Evolutionary conservation across 31 red algal species (phyloP).

Genomic region (Porphyra umbilicalis): DNA sequence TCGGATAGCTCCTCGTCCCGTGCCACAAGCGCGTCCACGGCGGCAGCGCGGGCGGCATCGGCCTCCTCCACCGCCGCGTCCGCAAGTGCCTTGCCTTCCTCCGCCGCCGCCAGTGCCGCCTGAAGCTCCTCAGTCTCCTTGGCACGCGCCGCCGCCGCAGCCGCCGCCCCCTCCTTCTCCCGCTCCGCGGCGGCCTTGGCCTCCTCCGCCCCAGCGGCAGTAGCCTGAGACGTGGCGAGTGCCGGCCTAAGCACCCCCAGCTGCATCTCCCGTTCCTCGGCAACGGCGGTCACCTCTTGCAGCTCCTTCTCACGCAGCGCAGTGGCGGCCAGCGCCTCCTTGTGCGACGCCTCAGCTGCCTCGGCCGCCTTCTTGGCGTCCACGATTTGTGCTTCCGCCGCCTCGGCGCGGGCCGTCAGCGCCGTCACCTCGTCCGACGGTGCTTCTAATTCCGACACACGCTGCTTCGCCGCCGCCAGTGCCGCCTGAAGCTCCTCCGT

Average conservation of each 20-base stretch:
- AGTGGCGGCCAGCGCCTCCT: too few relatives aligned
- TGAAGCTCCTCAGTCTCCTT: neutral
- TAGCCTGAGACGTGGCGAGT: neutral
- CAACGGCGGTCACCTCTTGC: neutral
- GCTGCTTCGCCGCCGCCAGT: neutral
- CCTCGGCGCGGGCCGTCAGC: neutral
- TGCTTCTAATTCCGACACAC: neutral
- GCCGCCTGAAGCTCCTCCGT: neutral
- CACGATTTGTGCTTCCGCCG: neutral
- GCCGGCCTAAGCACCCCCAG: neutral
- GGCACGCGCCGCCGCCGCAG: neutral
- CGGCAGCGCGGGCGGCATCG: neutral
- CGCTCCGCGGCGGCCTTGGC: neutral
- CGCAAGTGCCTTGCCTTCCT: neutral
- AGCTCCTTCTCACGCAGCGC: neutral
- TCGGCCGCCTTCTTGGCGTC: neutral
- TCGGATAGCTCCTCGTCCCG: neutral
- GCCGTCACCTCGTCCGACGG: neutral
- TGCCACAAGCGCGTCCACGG: neutral
- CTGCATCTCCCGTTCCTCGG: neutral
- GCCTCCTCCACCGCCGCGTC: neutral
- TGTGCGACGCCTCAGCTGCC: too few relatives aligned
- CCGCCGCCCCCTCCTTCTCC: neutral
- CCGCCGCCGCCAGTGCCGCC: neutral
- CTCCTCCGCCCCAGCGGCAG: neutral